phyloP scores from a whole-genome alignment of 176 grass and related monocot genomes.

The Avena insularis region DNA sequence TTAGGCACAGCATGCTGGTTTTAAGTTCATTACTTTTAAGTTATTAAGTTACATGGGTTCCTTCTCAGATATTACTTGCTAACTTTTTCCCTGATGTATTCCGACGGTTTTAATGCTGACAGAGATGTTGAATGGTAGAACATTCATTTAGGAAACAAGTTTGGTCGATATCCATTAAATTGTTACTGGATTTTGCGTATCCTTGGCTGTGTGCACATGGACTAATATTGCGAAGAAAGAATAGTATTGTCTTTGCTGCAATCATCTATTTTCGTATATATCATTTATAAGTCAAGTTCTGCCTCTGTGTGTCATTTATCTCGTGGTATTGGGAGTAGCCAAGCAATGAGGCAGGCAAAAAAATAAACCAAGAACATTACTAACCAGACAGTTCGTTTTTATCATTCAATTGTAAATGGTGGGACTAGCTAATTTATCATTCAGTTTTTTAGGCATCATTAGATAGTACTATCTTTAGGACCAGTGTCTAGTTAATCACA shows the following conservation, averaged over 20 bases:
- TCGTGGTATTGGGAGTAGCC: not conserved
- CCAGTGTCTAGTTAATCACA: constrained; percentile 6
- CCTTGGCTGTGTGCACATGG: not conserved
- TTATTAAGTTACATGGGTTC: not conserved
- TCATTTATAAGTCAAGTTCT: not conserved
- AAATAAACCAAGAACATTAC: too few relatives aligned
- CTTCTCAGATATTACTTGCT: not conserved
- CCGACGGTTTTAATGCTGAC: too few relatives aligned
- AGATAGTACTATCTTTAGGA: constrained; percentile 11
- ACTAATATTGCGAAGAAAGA: not conserved
- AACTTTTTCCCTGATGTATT: too few relatives aligned
- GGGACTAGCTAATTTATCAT: not conserved
- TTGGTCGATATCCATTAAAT: not conserved
- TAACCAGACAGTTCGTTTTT: not conserved
- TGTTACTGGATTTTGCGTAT: not conserved
- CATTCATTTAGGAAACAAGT: not conserved
- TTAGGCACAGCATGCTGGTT: not conserved
- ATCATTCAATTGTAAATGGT: not conserved
- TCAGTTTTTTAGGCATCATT: not conserved
- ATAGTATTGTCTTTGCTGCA: not conserved
- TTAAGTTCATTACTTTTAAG: not conserved
- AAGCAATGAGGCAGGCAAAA: not conserved
- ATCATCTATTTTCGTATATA: not conserved
- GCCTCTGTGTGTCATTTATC: not conserved
- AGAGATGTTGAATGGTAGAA: too few relatives aligned